Evolutionary conservation across 495 filamentous ascomycete species (phyloP).

Genomic region (Penicillium chermesinum): DNA sequence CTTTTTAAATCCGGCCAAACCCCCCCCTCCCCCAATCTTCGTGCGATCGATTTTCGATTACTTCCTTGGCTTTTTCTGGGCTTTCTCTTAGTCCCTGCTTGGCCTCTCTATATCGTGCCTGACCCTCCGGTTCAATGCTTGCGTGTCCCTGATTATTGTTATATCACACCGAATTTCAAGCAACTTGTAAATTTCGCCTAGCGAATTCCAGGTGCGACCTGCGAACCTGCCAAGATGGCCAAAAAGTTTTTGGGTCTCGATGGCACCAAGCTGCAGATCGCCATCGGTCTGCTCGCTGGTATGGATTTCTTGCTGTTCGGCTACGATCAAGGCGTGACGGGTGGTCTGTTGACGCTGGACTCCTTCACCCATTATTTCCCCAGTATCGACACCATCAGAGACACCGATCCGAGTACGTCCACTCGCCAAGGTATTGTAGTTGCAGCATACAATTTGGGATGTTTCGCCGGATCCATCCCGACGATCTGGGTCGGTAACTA

Average conservation of each 20-base stretch:
- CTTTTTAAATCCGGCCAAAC: conserved; percentile 18
- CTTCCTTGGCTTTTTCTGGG: not conserved
- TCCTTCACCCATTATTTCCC: conserved; percentile 54
- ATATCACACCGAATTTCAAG: not conserved
- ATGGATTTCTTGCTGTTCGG: conserved; percentile 64
- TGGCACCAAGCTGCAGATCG: conserved; percentile 60
- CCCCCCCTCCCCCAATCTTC: conserved; percentile 13
- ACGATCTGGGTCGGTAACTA: conserved; percentile 56
- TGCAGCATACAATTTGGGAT: conserved; percentile 61
- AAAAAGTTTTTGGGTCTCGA: conserved; percentile 57
- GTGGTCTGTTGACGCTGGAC: conserved; percentile 52
- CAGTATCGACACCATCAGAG: conserved; percentile 43
- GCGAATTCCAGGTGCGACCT: not conserved
- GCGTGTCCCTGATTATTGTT: not conserved
- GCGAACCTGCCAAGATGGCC: conserved; percentile 15
- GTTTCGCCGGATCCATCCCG: conserved; percentile 56
- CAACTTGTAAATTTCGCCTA: not conserved
- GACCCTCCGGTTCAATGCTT: not conserved
- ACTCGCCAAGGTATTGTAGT: conserved; percentile 59
- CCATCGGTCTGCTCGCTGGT: conserved; percentile 63
- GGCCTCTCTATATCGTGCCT: not conserved
- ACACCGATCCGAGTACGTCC: conserved; percentile 28
- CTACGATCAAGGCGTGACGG: conserved; percentile 57
- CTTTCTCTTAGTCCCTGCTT: conserved; percentile 3
- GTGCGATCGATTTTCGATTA: conserved; percentile 4